phyloP scores from a whole-genome alignment of 352 stramenopile species.

The Phytophthora foliorum region DNA sequence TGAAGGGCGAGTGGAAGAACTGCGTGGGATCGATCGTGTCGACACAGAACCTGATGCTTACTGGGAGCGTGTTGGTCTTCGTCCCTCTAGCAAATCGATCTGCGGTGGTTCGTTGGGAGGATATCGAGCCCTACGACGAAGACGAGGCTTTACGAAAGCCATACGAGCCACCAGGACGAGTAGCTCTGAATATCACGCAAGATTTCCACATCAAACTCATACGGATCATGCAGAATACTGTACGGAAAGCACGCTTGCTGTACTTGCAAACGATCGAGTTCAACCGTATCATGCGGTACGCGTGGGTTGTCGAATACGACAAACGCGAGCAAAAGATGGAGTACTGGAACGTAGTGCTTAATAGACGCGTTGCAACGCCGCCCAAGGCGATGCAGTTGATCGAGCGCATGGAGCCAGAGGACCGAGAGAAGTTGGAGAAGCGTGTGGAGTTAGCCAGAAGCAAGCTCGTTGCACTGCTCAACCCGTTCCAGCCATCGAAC shows the following conservation, averaged over 20 bases:
- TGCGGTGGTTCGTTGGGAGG: conserved; percentile 67
- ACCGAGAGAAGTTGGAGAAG: conserved; percentile 60
- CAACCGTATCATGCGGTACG: conserved; percentile 69
- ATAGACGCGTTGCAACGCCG: conserved; percentile 56
- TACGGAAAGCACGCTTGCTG: conserved; percentile 56
- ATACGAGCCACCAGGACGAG: conserved; percentile 45
- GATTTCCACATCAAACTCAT: conserved; percentile 58
- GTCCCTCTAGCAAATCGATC: conserved; percentile 57
- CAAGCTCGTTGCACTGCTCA: conserved; percentile 62
- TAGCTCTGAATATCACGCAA: conserved; percentile 40
- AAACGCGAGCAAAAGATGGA: conserved; percentile 58
- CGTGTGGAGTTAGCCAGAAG: conserved; percentile 63
- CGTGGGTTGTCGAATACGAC: conserved; percentile 78
- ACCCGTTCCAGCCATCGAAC: conserved; percentile 61
- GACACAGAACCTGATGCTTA: conserved; percentile 70
- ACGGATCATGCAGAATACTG: conserved; percentile 36
- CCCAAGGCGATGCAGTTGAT: conserved; percentile 69
- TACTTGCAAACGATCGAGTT: conserved; percentile 80
- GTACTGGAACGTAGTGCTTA: conserved; percentile 85
- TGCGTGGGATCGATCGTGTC: conserved; percentile 64
- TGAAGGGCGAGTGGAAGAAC: conserved; percentile 56
- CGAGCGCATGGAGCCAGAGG: conserved; percentile 64
- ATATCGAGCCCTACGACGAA: conserved; percentile 57
- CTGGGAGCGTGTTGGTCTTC: conserved; percentile 71
- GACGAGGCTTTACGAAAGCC: conserved; percentile 52